Base-by-base conservation (phyloP, 176 grass and related monocot species). In the Cocos nucifera region DNA sequence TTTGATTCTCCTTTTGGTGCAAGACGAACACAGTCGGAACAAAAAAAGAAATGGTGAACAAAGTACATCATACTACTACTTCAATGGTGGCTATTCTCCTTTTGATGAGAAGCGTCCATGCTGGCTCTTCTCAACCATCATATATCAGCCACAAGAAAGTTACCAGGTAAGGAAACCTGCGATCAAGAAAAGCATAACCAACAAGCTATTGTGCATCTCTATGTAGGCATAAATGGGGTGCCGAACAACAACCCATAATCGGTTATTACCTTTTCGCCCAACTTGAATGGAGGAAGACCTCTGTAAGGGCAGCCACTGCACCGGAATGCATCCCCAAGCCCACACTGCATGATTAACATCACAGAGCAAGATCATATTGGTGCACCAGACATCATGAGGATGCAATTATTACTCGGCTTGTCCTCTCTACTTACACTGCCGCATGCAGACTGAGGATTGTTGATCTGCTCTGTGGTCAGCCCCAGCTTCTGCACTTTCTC, bases 291-390 rank as follows among this genome's bases (percentile, higher is more conserved):
- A 4, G 92, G 72, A 3, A 91, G 83, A 15, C 92, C 92, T 73
- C 62, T 79, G 73, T 98, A 98, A 30, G 93, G 93, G 58, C 93
- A 98, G 12, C 87, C 83, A 62, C 75, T 53, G 48, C 93, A 98
- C n/a, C 93, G 52, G 56, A 98, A 98, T 3, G 93, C 93, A 53
- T 98, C 93, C 0, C 93, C 93, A 73, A 98, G 70, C 15, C 93
- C 93, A 75, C 93, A 97, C 87, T 97, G 66, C 61, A 73, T 18
- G 18, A 54, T 54, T 17, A 23, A 62, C 28, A 55, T 55, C 24
- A 12, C 51, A 32, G 15, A 54, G 21, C 16, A 67, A 54, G 64
- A 30, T 21, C 20, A 15, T 55, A 14, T 44, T 44, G 35, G 9
- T 14, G 14, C 9, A 10, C 35, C 10, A 44, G 35, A 44, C 35